Conservation (phyloP, 2,329 filamentous ascomycete species). For the Neurospora sp. region DNA sequence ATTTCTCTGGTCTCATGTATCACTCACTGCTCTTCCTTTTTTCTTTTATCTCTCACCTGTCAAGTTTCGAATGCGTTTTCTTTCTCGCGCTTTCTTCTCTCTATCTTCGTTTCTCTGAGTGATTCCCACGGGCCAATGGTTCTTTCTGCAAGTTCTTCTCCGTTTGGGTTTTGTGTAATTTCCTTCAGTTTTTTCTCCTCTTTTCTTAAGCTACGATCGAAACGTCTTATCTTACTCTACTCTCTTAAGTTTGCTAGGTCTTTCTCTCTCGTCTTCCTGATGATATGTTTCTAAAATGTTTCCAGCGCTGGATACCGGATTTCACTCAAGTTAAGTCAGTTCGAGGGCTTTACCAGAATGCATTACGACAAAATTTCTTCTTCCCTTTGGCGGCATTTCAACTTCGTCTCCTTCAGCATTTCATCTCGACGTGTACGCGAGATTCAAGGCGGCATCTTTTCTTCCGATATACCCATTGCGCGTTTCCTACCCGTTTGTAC, state of each 20-base stretch:
- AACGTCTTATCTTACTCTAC: constrained; percentile 7
- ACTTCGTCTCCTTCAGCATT: neutral
- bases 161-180: constrained; percentile 7
- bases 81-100: neutral
- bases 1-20: constrained; percentile 6
- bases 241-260: constrained; percentile 13
- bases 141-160: constrained; percentile 4
- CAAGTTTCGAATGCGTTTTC: constrained; percentile 3
- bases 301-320: neutral
- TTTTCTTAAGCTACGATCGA: constrained; percentile 8
- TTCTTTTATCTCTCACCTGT: constrained; percentile 11
- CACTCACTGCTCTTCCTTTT: constrained; percentile 7
- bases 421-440: neutral
- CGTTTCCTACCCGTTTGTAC: neutral
- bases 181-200: constrained; percentile 7
- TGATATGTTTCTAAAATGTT: neutral
- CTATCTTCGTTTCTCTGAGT: constrained; percentile 9
- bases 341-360: neutral
- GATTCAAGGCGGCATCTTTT: neutral
- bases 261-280: constrained; percentile 10
- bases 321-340: neutral
- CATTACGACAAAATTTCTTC: neutral
- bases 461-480: neutral
- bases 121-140: constrained; percentile 15
- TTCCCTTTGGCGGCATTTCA: neutral